A percentile compares a stretch with the other conserved stretches of the same genome.
phyloP scores from a whole-genome alignment of 345 rosid genomes.

The Theobroma cacao region DNA sequence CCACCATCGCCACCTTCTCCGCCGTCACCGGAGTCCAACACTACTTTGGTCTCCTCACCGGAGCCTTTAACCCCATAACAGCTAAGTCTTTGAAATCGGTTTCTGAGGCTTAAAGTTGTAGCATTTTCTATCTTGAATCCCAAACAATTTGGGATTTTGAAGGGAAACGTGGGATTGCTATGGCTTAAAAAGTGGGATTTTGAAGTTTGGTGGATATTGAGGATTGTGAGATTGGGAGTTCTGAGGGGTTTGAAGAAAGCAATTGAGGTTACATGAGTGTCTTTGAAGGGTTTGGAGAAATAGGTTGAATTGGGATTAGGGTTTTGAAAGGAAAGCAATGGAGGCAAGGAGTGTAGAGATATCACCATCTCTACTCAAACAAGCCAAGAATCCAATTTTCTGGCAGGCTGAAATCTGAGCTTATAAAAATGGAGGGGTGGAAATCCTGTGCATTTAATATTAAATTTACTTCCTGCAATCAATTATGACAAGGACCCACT shows the following conservation, averaged over 20 bases:
- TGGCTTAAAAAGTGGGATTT: background rate
- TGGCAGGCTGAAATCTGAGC: background rate
- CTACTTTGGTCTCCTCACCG: constrained; percentile 42
- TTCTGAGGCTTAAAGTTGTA: constrained; percentile 6
- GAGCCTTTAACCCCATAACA: constrained; percentile 52
- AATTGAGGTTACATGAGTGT: background rate
- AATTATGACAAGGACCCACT: no score
- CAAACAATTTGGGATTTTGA: background rate
- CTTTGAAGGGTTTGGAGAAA: background rate
- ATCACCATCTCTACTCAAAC: constrained; percentile 18
- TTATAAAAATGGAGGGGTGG: background rate
- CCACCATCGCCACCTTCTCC: constrained; percentile 45
- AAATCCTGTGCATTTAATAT: background rate
- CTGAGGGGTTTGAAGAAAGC: background rate
- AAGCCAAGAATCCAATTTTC: background rate
- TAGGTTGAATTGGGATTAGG: constrained; percentile 17
- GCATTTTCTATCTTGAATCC: constrained; percentile 9
- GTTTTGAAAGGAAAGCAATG: constrained; percentile 21
- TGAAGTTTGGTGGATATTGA: constrained; percentile 8
- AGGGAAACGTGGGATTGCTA: constrained; percentile 9
- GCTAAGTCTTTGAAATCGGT: constrained; percentile 18
- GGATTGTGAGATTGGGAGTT: constrained; percentile 3
- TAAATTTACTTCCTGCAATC: background rate
- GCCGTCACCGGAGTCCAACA: constrained; percentile 29
- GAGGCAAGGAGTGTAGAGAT: constrained; percentile 20